phyloP scores from a whole-genome alignment of 352 stramenopile species.

The Globisporangium megalacanthum region DNA sequence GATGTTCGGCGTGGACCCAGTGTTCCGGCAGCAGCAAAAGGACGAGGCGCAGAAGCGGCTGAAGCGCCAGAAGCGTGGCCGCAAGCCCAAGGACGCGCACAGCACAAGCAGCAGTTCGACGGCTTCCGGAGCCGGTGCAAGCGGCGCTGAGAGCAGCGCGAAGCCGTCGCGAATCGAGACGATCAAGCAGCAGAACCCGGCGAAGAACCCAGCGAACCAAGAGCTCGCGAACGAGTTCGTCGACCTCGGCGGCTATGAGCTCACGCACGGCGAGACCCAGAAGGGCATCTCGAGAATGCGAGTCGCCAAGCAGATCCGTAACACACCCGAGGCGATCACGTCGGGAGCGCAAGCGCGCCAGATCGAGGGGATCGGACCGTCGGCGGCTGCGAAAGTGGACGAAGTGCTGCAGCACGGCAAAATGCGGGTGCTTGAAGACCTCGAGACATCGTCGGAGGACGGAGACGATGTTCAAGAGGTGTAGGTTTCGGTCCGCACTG shows the following conservation, averaged over 20 bases:
- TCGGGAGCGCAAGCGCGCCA: slow-evolving; percentile 21
- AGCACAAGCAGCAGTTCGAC: slow-evolving; percentile 4
- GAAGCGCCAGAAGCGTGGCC: slow-evolving; percentile 21
- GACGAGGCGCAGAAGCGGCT: slow-evolving; percentile 31
- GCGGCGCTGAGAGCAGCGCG: not conserved
- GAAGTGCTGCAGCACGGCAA: slow-evolving; percentile 28
- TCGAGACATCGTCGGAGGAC: slow-evolving; percentile 3
- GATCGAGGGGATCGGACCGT: slow-evolving; percentile 25
- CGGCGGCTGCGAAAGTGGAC: slow-evolving; percentile 31
- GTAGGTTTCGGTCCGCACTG: not conserved
- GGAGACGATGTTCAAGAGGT: slow-evolving; percentile 6
- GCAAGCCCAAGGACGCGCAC: slow-evolving; percentile 14
- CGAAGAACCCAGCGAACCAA: slow-evolving; percentile 30
- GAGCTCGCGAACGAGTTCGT: slow-evolving; percentile 38
- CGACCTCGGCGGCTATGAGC: slow-evolving; percentile 27
- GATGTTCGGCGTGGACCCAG: slow-evolving; percentile 42
- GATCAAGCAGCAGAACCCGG: slow-evolving; percentile 33
- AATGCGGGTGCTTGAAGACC: slow-evolving; percentile 25
- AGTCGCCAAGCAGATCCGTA: slow-evolving; percentile 34
- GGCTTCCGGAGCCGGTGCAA: not conserved
- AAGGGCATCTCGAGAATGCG: slow-evolving; percentile 37
- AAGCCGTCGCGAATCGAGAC: slow-evolving; percentile 14
- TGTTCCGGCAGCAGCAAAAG: slow-evolving; percentile 43
- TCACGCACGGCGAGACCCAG: slow-evolving; percentile 27
- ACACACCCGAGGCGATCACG: slow-evolving; percentile 17